A percentile compares a stretch with the other conserved stretches of the same genome.
phyloP scores from a whole-genome alignment of 106 monocot species.

The Apostasia shenzhenica region DNA sequence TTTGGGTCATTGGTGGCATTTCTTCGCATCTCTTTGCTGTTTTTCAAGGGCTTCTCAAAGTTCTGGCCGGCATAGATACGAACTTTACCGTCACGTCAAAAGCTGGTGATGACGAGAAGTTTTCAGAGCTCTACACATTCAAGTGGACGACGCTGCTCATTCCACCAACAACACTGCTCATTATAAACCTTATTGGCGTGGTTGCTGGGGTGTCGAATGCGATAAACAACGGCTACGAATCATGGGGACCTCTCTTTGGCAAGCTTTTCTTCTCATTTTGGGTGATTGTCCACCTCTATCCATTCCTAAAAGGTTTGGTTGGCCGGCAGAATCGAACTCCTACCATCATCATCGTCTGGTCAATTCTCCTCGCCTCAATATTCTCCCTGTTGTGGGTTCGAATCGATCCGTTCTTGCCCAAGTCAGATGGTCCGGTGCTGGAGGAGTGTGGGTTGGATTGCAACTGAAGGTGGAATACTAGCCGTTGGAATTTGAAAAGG shows the following conservation, averaged over 20 bases:
- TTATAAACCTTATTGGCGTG: slow-evolving; percentile 51
- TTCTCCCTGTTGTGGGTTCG: slow-evolving; percentile 65
- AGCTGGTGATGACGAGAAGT: slow-evolving; percentile 43
- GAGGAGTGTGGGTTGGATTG: slow-evolving; percentile 74
- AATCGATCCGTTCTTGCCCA: slow-evolving; percentile 53
- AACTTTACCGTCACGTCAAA: slow-evolving; percentile 74
- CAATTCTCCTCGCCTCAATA: slow-evolving; percentile 67
- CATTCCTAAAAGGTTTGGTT: slow-evolving; percentile 63
- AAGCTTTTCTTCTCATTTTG: slow-evolving; percentile 30
- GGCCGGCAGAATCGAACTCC: slow-evolving; percentile 54
- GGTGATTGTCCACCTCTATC: slow-evolving; percentile 61
- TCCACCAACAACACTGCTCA: slow-evolving; percentile 32
- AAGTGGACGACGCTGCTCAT: slow-evolving; percentile 55
- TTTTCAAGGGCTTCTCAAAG: slow-evolving; percentile 41
- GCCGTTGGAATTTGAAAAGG: neutral
- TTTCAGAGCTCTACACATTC: slow-evolving; percentile 49
- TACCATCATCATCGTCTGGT: slow-evolving; percentile 65
- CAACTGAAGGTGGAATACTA: slow-evolving; percentile 17
- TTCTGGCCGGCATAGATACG: slow-evolving; percentile 71
- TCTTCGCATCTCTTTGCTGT: slow-evolving; percentile 42
- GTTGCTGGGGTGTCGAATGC: slow-evolving; percentile 77
- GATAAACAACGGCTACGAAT: slow-evolving; percentile 71
- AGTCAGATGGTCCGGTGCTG: slow-evolving; percentile 45
- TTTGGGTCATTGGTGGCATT: slow-evolving; percentile 65
- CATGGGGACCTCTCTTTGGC: slow-evolving; percentile 65